Conservation (phyloP, 306 rosid genomes). For the Prunus padus region DNA sequence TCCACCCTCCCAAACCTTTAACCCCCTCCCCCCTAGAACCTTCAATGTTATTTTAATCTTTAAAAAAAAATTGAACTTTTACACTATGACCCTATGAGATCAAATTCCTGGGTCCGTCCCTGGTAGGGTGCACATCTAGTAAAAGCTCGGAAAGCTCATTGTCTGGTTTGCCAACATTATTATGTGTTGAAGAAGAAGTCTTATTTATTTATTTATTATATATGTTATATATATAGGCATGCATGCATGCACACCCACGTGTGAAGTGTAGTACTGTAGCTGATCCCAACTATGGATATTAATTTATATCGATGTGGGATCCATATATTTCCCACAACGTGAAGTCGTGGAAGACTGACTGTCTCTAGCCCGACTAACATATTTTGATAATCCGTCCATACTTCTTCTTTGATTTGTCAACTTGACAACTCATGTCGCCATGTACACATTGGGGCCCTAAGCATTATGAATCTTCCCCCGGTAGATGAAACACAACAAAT, state of each 20-base stretch:
- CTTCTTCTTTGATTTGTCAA: constrained; percentile 11
- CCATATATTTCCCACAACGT: not conserved
- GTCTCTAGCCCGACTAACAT: not conserved
- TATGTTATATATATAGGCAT: not conserved
- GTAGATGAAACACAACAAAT: no score
- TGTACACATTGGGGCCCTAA: constrained; percentile 13
- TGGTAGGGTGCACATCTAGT: not conserved
- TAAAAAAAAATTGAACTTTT: no score
- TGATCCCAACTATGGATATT: not conserved
- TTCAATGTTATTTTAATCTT: no score
- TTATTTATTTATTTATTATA: not conserved
- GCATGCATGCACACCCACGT: not conserved
- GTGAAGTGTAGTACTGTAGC: not conserved
- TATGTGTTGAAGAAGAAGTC: not conserved
- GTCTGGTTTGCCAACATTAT: not conserved
- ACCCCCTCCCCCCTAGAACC: no score
- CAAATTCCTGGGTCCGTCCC: no score
- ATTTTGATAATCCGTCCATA: not conserved
- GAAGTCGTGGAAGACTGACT: not conserved
- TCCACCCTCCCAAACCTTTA: no score
- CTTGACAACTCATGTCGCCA: not conserved
- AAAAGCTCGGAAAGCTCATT: not conserved
- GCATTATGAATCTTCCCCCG: not conserved
- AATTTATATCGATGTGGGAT: not conserved
- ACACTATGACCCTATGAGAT: no score